Evolutionary conservation across 208 protist species (phyloP), one percentile per base, ranked within the genome.

Genomic region (Spongospora subterranea): DNA sequence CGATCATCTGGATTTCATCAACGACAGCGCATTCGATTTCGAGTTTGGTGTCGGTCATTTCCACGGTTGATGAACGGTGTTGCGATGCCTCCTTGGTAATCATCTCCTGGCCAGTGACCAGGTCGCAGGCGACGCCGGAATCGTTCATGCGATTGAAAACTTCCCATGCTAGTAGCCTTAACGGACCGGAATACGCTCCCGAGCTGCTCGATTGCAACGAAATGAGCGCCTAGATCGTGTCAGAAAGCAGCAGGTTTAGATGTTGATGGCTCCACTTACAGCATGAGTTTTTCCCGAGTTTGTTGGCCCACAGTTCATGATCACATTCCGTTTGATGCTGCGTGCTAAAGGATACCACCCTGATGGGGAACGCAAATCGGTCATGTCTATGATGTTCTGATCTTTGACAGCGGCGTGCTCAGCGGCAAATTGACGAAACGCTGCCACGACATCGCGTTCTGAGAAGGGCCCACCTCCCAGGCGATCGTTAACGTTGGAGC

Each of bases 271-370:
- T 89, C 95, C 92, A 13, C 98, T 90, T 0, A 97, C 97, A 0
- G 92, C 92, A 92, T 98, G 95, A 11, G 97, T 98, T 93, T 98
- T 98, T 45, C 97, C 97, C 92, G 95, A 97, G 94, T 98, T 98
- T 20, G 97, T 98, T 0, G 97, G 96, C 1, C 97, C 97, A 77
- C 96, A 88, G 92, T 98, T 97, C 76, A 96, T 96, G 90, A 97
- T 39, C 53, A 92, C 82, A 29, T 0, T 0, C 32, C 88, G 77
- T 38, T n/a, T 0, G 20, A 90, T 77, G 29, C 17, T 0, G 50
- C 91, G 45, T 35, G 91, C 77, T 1, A 11, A 29, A 24, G 71
- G 71, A 82, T 82, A 82, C 71, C 71, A 82, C n/a, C 35, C 17
- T 17, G 71, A 82, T 39, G 71, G 71, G 17, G 35, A 35, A 39